phyloP scores from a whole-genome alignment of 768 basidiomycete genomes.

The Astraeus odoratus region DNA sequence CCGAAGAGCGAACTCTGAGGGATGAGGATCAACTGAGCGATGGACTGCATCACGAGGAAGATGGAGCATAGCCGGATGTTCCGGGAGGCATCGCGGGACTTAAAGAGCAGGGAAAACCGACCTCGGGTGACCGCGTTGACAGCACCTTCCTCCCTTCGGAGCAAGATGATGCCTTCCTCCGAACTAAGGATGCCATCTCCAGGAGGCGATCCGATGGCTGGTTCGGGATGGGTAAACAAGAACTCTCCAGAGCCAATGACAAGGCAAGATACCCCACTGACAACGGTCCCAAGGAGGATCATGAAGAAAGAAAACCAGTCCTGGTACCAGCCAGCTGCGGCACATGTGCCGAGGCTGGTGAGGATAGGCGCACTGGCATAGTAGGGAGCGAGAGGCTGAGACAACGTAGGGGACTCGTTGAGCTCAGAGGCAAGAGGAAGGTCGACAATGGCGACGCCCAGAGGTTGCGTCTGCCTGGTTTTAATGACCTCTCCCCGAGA shows the following conservation, averaged over 20 bases:
- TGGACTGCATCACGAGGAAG: slow-evolving; percentile 22
- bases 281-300: slow-evolving; percentile 26
- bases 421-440: slow-evolving; percentile 2
- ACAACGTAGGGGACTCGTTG: not conserved
- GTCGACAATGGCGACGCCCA: slow-evolving; percentile 15
- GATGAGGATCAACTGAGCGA: slow-evolving; percentile 26
- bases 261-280: slow-evolving; percentile 22
- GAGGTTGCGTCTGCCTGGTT: slow-evolving; percentile 11
- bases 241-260: slow-evolving; percentile 23
- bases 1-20: slow-evolving; percentile 27
- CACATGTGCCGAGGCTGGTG: slow-evolving; percentile 17
- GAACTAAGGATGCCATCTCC: slow-evolving; percentile 23
- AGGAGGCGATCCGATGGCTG: slow-evolving; percentile 13
- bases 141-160: slow-evolving; percentile 22
- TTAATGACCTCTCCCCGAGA: not conserved
- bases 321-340: slow-evolving; percentile 14
- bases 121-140: slow-evolving; percentile 26
- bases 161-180: slow-evolving; percentile 16
- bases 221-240: slow-evolving; percentile 7
- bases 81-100: not conserved
- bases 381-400: slow-evolving; percentile 4
- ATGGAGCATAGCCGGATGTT: slow-evolving; percentile 20
- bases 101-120: slow-evolving; percentile 16
- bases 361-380: slow-evolving; percentile 17
- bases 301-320: slow-evolving; percentile 28